Conservation (phyloP, 768 basidiomycete species). For the Podaxis pistillaris region DNA sequence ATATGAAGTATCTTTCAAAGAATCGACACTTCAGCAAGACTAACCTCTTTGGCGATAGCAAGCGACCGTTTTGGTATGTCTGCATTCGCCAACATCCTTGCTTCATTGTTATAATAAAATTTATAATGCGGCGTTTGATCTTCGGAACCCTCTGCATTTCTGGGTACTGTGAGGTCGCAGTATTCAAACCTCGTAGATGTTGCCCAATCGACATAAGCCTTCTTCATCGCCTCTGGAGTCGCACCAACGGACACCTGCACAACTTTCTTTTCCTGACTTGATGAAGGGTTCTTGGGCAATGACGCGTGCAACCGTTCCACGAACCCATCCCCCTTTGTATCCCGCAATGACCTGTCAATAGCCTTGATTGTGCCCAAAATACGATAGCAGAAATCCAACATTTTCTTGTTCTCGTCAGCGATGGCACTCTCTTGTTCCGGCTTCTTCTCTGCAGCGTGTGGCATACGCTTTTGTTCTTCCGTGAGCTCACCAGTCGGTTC, state of each 20-base stretch:
- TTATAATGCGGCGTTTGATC: slow-evolving; percentile 73
- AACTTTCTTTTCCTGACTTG: slow-evolving; percentile 25
- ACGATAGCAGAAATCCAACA: slow-evolving; percentile 80
- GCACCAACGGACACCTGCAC: slow-evolving; percentile 18
- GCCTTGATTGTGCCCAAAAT: slow-evolving; percentile 80
- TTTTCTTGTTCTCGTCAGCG: slow-evolving; percentile 75
- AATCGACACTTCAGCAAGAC: slow-evolving; percentile 3
- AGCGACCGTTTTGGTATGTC: slow-evolving; percentile 90
- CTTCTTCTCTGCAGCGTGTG: slow-evolving; percentile 61
- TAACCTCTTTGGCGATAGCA: slow-evolving; percentile 92
- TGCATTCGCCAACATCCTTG: slow-evolving; percentile 77
- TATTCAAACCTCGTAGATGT: slow-evolving; percentile 84
- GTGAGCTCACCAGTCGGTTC: slow-evolving; percentile 66
- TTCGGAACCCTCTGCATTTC: slow-evolving; percentile 30
- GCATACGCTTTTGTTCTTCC: slow-evolving; percentile 90
- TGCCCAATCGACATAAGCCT: slow-evolving; percentile 84
- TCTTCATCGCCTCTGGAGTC: slow-evolving; percentile 66
- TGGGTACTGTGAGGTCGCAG: slow-evolving; percentile 72
- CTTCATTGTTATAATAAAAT: slow-evolving; percentile 80
- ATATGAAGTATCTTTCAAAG: slow-evolving; percentile 3
- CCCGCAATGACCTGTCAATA: slow-evolving; percentile 84
- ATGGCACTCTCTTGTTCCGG: slow-evolving; percentile 48
- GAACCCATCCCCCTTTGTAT: slow-evolving; percentile 88
- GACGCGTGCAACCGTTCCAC: slow-evolving; percentile 74
- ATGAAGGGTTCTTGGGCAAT: slow-evolving; percentile 68